A percentile compares a stretch with the other conserved stretches of the same genome.
Conservation (phyloP, 148 eudicot genomes). For the Amaranthus palmeri region DNA sequence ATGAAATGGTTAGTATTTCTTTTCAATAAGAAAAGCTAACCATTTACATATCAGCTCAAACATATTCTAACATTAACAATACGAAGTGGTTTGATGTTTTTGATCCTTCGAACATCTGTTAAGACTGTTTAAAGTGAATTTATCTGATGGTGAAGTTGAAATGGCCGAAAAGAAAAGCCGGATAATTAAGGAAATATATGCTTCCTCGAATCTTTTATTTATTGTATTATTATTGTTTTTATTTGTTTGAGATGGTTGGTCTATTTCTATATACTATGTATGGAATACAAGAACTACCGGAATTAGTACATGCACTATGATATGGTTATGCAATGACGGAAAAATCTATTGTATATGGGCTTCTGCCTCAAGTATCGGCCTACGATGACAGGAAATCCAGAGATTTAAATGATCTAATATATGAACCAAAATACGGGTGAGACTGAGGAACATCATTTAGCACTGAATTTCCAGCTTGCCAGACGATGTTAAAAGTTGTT, state of each 20-base stretch:
- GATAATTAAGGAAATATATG: not conserved
- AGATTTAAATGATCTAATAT: constrained; percentile 32
- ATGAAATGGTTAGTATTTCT: not conserved
- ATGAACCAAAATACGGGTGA: constrained; percentile 27
- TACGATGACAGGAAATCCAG: constrained; percentile 36
- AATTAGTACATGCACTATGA: not conserved
- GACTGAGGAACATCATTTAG: constrained; percentile 37
- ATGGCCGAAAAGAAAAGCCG: not conserved
- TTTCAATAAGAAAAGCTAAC: not conserved
- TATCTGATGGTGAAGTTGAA: not conserved
- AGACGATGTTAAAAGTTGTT: constrained; percentile 36
- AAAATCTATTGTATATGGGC: not conserved
- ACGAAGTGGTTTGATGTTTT: not conserved
- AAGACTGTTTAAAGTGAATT: not conserved
- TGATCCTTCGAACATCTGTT: not conserved
- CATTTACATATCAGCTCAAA: not conserved
- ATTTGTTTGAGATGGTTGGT: not conserved
- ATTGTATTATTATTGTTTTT: not conserved
- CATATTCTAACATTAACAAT: not conserved
- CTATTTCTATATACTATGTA: not conserved
- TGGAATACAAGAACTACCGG: not conserved
- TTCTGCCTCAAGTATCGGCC: not conserved
- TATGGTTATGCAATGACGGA: not conserved
- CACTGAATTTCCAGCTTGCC: constrained; percentile 52
- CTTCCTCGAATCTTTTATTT: not conserved